Base-by-base conservation (phyloP, 2,329 filamentous ascomycete genomes). In the Penicillium frequentans region DNA sequence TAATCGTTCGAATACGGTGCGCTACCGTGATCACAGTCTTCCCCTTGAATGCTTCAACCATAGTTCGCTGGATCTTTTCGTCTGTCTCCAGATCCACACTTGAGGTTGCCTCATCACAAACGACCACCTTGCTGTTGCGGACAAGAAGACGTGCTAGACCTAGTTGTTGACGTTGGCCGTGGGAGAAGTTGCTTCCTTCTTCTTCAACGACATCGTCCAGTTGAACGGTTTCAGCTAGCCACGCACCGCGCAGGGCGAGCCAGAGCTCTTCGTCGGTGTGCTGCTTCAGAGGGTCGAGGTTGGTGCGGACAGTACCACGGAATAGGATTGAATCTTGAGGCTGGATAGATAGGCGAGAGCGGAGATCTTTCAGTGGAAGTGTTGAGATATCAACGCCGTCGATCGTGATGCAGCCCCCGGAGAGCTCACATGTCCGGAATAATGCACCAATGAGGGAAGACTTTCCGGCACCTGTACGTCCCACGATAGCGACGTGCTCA, bases 251-350 rank as follows among this genome's bases (percentile, higher is more conserved):
- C 0, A 93, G 80, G 1, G 85, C 88, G 62, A 91, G 88, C 35
- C 82, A 82, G 14, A 93, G 82, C 67, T 89, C 86, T 1, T 77
- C 79, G 63, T 93, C 90, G 1, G 79, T 82, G 68, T 90, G 84
- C 56, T 89, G 79, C 55, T 87, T 79, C 64, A 92, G 92, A 0
- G 90, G 87, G 68, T 93, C 90, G 5, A 93, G 81, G 66, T 93
- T 93, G 45, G 82, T 86, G 48, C 90, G 82, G 24, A 95, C 78
- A 0, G 90, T 92, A 29, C 90, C 90, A 1, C 87, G 90, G 75
- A 93, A 93, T 8, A 95, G 80, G 1, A 93, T 89, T 0, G 90
- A 90, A 62, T 95, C 90, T 74, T 92, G 88, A 2, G 90, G 90
- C 52, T 93, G 93, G 64, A 93, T 93, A 48, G 89, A 88, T 1